Conservation (phyloP, 2,329 filamentous ascomycete species). For the Pleomassaria siparia region DNA sequence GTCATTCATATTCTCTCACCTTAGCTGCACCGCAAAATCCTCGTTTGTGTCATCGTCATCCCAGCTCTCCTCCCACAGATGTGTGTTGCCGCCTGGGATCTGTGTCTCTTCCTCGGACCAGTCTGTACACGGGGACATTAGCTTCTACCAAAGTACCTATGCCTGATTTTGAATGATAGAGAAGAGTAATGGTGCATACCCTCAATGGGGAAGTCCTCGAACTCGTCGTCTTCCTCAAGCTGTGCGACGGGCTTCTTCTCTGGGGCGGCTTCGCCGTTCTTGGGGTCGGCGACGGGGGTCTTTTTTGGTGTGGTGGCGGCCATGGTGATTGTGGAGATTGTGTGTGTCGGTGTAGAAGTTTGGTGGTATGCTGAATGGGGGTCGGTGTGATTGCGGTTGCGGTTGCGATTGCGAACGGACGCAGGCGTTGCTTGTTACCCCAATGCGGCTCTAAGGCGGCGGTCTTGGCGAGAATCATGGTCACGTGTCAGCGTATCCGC, state of each 20-base stretch:
- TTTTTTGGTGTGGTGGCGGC: slow-evolving; percentile 49
- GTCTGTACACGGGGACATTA: slow-evolving; percentile 52
- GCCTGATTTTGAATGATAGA: neutral
- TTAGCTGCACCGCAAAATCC: slow-evolving; percentile 92
- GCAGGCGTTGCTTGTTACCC: neutral
- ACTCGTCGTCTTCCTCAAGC: slow-evolving; percentile 97
- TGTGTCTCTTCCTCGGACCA: slow-evolving; percentile 93
- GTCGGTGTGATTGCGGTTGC: neutral
- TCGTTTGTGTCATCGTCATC: slow-evolving; percentile 97
- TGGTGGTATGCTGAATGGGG: neutral
- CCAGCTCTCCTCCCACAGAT: slow-evolving; percentile 99
- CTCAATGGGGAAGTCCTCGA: slow-evolving; percentile 97
- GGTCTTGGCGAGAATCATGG: neutral
- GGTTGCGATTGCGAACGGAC: neutral
- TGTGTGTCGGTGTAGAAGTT: neutral
- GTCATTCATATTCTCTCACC: slow-evolving; percentile 57
- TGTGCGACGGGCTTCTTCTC: slow-evolving; percentile 66
- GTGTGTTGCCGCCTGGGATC: slow-evolving; percentile 72
- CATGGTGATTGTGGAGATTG: slow-evolving; percentile 41
- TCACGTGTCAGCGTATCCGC: no score
- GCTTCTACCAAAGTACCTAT: neutral
- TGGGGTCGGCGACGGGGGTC: slow-evolving; percentile 39
- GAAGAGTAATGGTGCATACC: slow-evolving; percentile 55
- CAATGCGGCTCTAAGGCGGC: neutral
- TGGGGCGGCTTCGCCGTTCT: slow-evolving; percentile 50